Evolutionary conservation across 352 stramenopile species (phyloP).

Genomic region (Peronosclerospora sorghi): DNA sequence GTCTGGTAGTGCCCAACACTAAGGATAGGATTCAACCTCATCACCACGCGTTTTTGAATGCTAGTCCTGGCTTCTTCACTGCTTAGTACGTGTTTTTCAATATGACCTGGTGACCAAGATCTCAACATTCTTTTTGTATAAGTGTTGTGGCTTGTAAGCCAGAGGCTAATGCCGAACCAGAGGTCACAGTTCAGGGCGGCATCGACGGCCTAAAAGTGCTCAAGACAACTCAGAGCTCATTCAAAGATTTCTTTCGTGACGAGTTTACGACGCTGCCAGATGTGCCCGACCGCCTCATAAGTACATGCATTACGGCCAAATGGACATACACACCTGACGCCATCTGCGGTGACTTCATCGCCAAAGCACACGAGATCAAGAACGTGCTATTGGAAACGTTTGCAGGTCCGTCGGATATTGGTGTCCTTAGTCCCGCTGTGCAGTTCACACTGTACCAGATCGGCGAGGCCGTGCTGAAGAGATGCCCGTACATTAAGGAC

Average conservation of each 20-base stretch:
- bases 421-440: slow-evolving; percentile 63
- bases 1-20: slow-evolving; percentile 39
- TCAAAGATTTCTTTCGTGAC: slow-evolving; percentile 81
- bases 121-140: no score
- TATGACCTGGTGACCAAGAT: no score
- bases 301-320: slow-evolving; percentile 57
- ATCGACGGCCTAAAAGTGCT: slow-evolving; percentile 69
- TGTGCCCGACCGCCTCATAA: slow-evolving; percentile 63
- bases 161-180: slow-evolving; percentile 13
- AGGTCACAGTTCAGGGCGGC: slow-evolving; percentile 44
- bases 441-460: slow-evolving; percentile 84
- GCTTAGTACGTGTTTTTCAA: slow-evolving; percentile 37
- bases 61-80: slow-evolving; percentile 39
- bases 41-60: slow-evolving; percentile 66
- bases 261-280: slow-evolving; percentile 71
- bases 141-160: slow-evolving; percentile 49
- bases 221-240: slow-evolving; percentile 85
- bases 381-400: slow-evolving; percentile 68
- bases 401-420: slow-evolving; percentile 61
- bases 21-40: slow-evolving; percentile 44
- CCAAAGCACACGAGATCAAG: slow-evolving; percentile 46
- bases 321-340: slow-evolving; percentile 60
- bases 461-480: slow-evolving; percentile 66
- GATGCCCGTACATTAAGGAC: slow-evolving; percentile 51
- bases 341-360: slow-evolving; percentile 24